Conservation (phyloP, 176 grass and related monocot species). For the Eleusine coracana region DNA sequence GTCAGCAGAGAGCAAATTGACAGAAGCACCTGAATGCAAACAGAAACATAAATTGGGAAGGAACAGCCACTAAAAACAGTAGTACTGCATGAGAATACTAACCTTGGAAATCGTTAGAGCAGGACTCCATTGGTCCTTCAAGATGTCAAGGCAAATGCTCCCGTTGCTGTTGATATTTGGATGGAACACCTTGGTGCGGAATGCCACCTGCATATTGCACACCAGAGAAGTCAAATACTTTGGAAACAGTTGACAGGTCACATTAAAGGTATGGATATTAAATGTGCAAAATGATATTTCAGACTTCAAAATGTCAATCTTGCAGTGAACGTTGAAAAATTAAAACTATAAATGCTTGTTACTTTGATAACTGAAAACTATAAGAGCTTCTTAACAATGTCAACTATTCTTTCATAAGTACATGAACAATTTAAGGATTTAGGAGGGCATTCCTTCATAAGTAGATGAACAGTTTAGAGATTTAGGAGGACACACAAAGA, state of each 20-base stretch:
- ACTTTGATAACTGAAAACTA: neutral
- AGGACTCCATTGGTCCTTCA: slow-evolving; percentile 87
- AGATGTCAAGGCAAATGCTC: slow-evolving; percentile 81
- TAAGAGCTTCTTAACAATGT: neutral
- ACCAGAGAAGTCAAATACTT: neutral
- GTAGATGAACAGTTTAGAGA: neutral
- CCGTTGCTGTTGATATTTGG: slow-evolving; percentile 84
- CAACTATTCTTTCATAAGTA: neutral
- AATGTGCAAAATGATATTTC: neutral
- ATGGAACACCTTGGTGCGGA: slow-evolving; percentile 78
- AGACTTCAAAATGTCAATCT: neutral
- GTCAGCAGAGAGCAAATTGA: slow-evolving; percentile 77
- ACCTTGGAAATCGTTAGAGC: slow-evolving; percentile 79
- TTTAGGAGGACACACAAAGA: neutral
- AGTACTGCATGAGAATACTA: neutral
- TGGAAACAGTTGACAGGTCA: neutral
- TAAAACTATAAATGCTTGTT: neutral
- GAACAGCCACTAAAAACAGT: neutral
- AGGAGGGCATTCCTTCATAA: neutral
- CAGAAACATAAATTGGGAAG: neutral
- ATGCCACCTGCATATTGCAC: slow-evolving; percentile 63
- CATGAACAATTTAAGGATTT: neutral
- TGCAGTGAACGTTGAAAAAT: neutral
- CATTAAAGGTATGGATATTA: neutral
- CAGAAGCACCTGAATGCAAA: slow-evolving; percentile 52